Percentiles rank a stretch among this genome's conserved stretches.
These are phyloP conservation scores for Aspergillus neotritici DNA, from an alignment of 2,329 filamentous ascomycete genomes.

Conservation along the genomic window DNA sequence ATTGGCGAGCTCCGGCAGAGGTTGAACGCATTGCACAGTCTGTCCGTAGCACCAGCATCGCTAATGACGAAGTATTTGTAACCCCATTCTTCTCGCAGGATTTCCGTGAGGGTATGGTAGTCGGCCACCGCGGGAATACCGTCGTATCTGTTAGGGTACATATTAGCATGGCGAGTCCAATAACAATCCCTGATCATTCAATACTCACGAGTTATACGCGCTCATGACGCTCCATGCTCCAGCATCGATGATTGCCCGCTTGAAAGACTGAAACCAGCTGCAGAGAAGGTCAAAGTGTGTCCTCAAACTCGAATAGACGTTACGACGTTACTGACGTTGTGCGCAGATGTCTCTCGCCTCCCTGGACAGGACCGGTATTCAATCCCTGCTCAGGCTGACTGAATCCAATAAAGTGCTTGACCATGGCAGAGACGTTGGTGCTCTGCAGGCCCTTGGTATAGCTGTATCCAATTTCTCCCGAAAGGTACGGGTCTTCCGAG, in stretches of 20 bases:
- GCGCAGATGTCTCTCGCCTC: slow-evolving; percentile 51
- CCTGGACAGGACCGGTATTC: slow-evolving; percentile 59
- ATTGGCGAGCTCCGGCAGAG: slow-evolving; percentile 57
- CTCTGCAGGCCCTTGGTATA: slow-evolving; percentile 59
- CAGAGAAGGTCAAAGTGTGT: neutral
- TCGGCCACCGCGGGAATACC: slow-evolving; percentile 64
- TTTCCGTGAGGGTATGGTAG: slow-evolving; percentile 60
- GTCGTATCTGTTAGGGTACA: slow-evolving; percentile 49
- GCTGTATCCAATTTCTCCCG: slow-evolving; percentile 62
- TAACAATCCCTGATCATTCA: neutral
- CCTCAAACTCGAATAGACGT: slow-evolving; percentile 8
- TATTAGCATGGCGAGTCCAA: neutral
- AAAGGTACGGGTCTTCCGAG: slow-evolving; percentile 62
- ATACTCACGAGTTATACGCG: slow-evolving; percentile 57
- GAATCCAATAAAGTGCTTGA: slow-evolving; percentile 71
- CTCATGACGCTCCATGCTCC: slow-evolving; percentile 67
- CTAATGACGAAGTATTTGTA: slow-evolving; percentile 62
- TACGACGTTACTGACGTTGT: slow-evolving; percentile 50
- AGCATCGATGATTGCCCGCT: slow-evolving; percentile 64
- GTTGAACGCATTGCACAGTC: slow-evolving; percentile 59
- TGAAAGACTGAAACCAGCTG: slow-evolving; percentile 54
- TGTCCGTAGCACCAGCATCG: slow-evolving; percentile 66
- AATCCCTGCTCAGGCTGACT: slow-evolving; percentile 65
- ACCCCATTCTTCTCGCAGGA: slow-evolving; percentile 66
- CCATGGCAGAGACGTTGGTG: slow-evolving; percentile 61